phyloP scores from a whole-genome alignment of 495 filamentous ascomycete genomes.

The Lentithecium fluviatile region DNA sequence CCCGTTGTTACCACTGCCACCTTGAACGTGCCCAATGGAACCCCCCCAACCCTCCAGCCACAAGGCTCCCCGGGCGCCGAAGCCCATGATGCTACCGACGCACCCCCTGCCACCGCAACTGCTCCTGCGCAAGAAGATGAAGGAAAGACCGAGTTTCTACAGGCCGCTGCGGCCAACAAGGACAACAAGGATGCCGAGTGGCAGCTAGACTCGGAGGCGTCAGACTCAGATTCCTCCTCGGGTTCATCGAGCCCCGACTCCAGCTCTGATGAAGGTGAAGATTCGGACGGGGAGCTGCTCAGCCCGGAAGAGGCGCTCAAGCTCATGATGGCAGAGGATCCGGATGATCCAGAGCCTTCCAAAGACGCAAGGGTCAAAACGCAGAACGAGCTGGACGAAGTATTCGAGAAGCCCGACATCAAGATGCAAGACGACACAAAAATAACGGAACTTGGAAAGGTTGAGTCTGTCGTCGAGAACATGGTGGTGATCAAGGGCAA shows the following conservation, averaged over 20 bases:
- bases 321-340: conserved; percentile 77
- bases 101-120: background rate
- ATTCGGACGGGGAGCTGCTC: conserved; percentile 61
- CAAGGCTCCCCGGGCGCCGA: background rate
- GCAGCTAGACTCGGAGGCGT: conserved; percentile 59
- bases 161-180: conserved; percentile 48
- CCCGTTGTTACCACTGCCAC: background rate
- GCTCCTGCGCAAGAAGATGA: background rate
- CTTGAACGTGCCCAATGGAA: background rate
- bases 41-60: background rate
- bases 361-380: conserved; percentile 60
- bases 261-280: conserved; percentile 48
- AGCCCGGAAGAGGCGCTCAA: conserved; percentile 75
- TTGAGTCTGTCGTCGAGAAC: conserved; percentile 73
- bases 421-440: conserved; percentile 70
- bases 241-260: conserved; percentile 46
- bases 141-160: conserved; percentile 43
- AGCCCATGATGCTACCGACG: background rate
- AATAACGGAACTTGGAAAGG: conserved; percentile 67
- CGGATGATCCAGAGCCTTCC: conserved; percentile 62
- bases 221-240: conserved; percentile 52
- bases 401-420: conserved; percentile 71
- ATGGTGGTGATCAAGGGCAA: conserved; percentile 75
- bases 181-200: conserved; percentile 69
- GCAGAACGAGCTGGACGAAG: conserved; percentile 65